Evolutionary conservation across 306 rosid species (phyloP).

Genomic region (Malus domestica): DNA sequence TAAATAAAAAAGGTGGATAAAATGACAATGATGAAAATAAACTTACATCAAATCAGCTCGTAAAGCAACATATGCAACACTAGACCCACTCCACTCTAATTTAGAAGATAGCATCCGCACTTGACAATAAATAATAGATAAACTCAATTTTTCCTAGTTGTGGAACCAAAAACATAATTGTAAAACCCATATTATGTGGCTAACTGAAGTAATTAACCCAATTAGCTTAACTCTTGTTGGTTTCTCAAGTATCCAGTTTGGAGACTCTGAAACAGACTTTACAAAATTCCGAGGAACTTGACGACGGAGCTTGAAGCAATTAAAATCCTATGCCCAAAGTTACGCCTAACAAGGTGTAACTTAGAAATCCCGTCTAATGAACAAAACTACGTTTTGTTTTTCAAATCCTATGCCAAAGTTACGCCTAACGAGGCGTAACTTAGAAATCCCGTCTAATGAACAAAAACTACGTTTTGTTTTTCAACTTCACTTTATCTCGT

Average conservation of each 20-base stretch:
- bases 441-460: too few species aligned
- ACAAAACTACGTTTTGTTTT: too few species aligned
- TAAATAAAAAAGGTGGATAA: not conserved
- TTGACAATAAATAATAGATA: not conserved
- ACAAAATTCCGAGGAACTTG: too few species aligned
- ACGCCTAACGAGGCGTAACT: too few species aligned
- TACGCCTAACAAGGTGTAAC: not conserved
- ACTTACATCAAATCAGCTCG: not conserved
- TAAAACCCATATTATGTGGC: not conserved
- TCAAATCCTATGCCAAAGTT: too few species aligned
- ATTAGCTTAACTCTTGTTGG: not conserved
- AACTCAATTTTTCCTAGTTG: not conserved
- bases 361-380: not conserved
- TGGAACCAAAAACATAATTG: too few species aligned
- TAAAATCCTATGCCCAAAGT: too few species aligned
- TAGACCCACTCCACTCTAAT: too few species aligned
- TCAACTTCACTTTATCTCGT: too few species aligned
- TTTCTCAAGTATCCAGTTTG: not conserved
- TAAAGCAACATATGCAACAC: not conserved
- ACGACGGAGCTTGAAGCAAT: too few species aligned
- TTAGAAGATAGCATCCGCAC: not conserved
- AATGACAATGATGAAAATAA: not conserved
- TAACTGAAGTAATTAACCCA: not conserved
- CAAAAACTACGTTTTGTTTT: too few species aligned
- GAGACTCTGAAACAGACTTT: not conserved